phyloP scores from a whole-genome alignment of 768 basidiomycete species.

The Tricholoma furcatifolium region DNA sequence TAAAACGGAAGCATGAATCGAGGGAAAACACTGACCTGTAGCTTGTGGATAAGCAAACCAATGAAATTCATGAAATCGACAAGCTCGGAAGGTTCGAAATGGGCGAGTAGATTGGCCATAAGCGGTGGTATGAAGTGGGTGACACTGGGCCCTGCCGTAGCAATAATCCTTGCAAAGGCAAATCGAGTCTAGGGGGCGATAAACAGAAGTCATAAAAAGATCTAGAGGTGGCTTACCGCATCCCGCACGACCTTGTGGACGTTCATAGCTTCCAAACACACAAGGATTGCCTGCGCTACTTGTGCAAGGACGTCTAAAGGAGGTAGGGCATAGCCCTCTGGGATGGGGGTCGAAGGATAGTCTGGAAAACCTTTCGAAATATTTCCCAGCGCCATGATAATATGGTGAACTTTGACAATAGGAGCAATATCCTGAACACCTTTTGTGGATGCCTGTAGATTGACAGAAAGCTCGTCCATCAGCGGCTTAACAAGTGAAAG shows the following conservation, averaged over 20 bases:
- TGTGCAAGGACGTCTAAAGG: slow-evolving; percentile 79
- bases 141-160: slow-evolving; percentile 75
- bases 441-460: slow-evolving; percentile 53
- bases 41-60: slow-evolving; percentile 83
- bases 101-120: slow-evolving; percentile 86
- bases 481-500: slow-evolving; percentile 82
- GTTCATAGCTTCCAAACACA: slow-evolving; percentile 88
- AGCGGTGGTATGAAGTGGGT: slow-evolving; percentile 86
- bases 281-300: slow-evolving; percentile 83
- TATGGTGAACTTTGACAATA: slow-evolving; percentile 88
- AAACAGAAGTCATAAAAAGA: neutral
- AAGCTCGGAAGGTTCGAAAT: slow-evolving; percentile 90
- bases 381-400: slow-evolving; percentile 92
- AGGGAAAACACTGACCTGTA: slow-evolving; percentile 58
- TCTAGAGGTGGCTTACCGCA: slow-evolving; percentile 58
- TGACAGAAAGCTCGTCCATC: slow-evolving; percentile 65
- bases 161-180: slow-evolving; percentile 90
- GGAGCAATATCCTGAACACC: slow-evolving; percentile 67
- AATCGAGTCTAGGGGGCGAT: slow-evolving; percentile 68
- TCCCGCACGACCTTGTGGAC: slow-evolving; percentile 84
- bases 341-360: slow-evolving; percentile 62
- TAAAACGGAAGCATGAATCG: neutral
- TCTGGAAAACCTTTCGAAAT: slow-evolving; percentile 97
- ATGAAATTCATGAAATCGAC: slow-evolving; percentile 97
- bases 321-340: slow-evolving; percentile 66